Base-by-base conservation (phyloP, 2,329 filamentous ascomycete genomes). In the Westerdykella sp. region DNA sequence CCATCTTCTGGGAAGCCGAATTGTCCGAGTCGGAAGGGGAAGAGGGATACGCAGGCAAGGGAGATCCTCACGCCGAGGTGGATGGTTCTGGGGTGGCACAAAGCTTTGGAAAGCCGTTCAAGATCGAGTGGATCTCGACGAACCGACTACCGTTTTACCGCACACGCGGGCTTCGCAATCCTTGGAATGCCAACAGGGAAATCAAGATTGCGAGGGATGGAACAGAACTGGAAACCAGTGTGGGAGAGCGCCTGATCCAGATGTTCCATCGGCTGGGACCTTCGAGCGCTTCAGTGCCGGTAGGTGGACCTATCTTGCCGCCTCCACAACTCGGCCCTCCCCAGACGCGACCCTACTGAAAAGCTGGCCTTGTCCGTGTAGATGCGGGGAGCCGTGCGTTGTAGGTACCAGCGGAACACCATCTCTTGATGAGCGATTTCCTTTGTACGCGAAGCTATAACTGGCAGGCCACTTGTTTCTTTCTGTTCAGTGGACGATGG, bases 161-260 rank as follows among this genome's bases (percentile, higher is more conserved):
- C 35, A 95, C 90, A 0, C 75, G 89, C 50, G 90, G 91, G 0
- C 69, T 97, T 43, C 79, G 90, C 28, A 97, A 97, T 62, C 85
- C 88, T 0, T 95, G 89, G 87, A 97, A 97, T 65, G 85, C 87
- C 4, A 95, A 96, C 59, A 76, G 91, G 41, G 91, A 97, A 62
- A 87, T 97, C 49, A 97, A 97, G 68, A 95, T 97, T 60, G 91
- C 91, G 18, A 78, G 91, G 56, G 91, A 97, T 57, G 91, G 91
- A 2, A 97, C 91, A 0, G 91, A 97, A 65, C 73, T 97, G 41
- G 91, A 97, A 66, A 86, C 90, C 22, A 79, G 75, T 23, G 79
- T 95, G 35, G 91, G 90, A 5, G 80, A 81, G 55, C 80, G 80
- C 55, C 71, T 97, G 42, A 74, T 94, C 49, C 81, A 82, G 36